Evolutionary conservation across 495 filamentous ascomycete species (phyloP).

Genomic region (Aspergillus bridgeri): DNA sequence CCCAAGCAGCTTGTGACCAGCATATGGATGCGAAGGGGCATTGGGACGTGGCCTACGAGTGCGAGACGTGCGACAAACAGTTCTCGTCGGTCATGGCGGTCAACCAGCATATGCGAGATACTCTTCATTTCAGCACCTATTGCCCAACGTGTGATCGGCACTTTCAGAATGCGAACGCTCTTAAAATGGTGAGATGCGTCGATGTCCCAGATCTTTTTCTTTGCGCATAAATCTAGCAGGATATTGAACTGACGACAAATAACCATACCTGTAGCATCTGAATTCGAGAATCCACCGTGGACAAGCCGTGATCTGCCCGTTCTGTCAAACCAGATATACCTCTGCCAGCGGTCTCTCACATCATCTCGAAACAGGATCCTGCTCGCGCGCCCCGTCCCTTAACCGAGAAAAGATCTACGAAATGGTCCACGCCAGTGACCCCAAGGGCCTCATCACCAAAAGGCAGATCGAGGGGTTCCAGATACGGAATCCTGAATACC

Average conservation of each 20-base stretch:
- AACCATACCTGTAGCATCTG: constrained; percentile 31
- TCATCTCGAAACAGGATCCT: constrained; percentile 45
- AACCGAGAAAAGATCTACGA: constrained; percentile 38
- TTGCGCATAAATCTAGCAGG: background rate
- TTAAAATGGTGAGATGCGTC: constrained; percentile 32
- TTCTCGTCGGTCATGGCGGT: constrained; percentile 24
- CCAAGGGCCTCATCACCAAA: constrained; percentile 37
- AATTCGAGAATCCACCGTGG: constrained; percentile 41
- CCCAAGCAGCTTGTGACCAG: constrained; percentile 16
- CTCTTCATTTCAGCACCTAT: constrained; percentile 35
- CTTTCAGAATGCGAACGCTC: constrained; percentile 38
- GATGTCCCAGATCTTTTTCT: background rate
- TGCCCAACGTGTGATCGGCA: constrained; percentile 32
- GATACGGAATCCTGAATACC: constrained; percentile 19
- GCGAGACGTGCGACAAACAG: constrained; percentile 33
- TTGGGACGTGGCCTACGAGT: constrained; percentile 27
- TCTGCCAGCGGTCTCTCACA: constrained; percentile 41
- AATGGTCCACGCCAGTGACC: constrained; percentile 31
- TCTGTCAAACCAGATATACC: constrained; percentile 38
- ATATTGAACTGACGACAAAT: constrained; percentile 2
- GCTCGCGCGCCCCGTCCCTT: constrained; percentile 27
- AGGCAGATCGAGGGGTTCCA: constrained; percentile 34
- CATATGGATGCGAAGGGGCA: constrained; percentile 31
- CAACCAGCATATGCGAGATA: constrained; percentile 36
- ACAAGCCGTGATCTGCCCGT: constrained; percentile 33